Conservation (phyloP, 495 filamentous ascomycete species). For the Mycothermus thermophilus region DNA sequence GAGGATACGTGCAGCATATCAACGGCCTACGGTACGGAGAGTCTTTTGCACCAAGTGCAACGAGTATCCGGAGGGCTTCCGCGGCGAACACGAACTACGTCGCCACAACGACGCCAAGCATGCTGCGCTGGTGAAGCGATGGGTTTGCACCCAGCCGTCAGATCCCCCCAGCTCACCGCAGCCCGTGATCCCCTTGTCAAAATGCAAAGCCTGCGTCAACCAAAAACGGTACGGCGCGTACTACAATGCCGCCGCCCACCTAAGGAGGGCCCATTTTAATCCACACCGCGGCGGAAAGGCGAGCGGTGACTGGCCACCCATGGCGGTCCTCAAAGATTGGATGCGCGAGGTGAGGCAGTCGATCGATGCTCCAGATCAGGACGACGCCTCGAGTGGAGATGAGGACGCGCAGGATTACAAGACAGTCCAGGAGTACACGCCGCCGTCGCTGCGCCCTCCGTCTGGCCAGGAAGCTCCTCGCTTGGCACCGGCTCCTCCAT, state of each 20-base stretch:
- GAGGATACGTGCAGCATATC: slow-evolving; percentile 56
- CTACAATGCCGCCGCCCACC: slow-evolving; percentile 90
- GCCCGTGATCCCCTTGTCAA: slow-evolving; percentile 55
- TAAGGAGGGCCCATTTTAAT: slow-evolving; percentile 78
- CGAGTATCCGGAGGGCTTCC: slow-evolving; percentile 75
- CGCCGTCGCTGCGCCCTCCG: slow-evolving; percentile 25
- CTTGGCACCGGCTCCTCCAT: slow-evolving; percentile 32
- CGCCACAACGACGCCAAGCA: slow-evolving; percentile 79
- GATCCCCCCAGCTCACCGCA: slow-evolving; percentile 29
- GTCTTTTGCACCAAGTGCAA: slow-evolving; percentile 67
- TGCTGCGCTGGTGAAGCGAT: slow-evolving; percentile 56
- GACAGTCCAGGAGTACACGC: slow-evolving; percentile 25
- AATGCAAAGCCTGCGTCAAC: slow-evolving; percentile 77
- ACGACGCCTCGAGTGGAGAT: slow-evolving; percentile 33
- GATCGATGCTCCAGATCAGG: slow-evolving; percentile 32
- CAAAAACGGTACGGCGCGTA: slow-evolving; percentile 84
- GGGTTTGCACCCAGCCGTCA: slow-evolving; percentile 49
- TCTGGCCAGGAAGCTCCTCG: slow-evolving; percentile 27
- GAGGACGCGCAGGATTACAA: slow-evolving; percentile 31
- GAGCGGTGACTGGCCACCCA: slow-evolving; percentile 71
- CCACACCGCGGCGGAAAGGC: slow-evolving; percentile 70
- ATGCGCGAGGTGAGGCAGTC: slow-evolving; percentile 57
- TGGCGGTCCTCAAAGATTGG: slow-evolving; percentile 76
- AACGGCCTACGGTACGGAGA: slow-evolving; percentile 63
- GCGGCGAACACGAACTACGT: slow-evolving; percentile 84